Evolutionary conservation across 2,329 filamentous ascomycete genomes (phyloP), one percentile per base, ranked within the genome.

Genomic region (Nemania bipapillata): DNA sequence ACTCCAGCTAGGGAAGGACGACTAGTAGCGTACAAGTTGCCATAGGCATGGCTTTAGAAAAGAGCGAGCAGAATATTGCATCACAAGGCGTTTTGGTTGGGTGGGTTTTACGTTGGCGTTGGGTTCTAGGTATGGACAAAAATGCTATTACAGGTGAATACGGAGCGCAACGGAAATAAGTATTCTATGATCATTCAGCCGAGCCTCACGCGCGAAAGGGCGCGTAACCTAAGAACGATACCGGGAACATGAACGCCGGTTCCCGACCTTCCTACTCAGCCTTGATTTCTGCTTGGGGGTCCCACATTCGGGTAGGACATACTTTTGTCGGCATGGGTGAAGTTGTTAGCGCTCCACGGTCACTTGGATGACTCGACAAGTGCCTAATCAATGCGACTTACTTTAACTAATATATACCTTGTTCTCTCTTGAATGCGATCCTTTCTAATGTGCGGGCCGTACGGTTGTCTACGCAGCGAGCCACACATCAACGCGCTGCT

Each of bases 1-100:
- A 82, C 82, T 83, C 71, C 79, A 82, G 68, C 77, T 84, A 12
- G 74, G 76, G 45, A 73, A 58, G 37, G 52, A 40, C 50, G 65
- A 59, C 28, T 40, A 54, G 42, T 3, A 22, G 17, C 4, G 1
- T 24, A 12, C 35, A 26, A 49, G 4, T n/a, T 37, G 17, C 53
- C 8, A 22, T 32, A n/a, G 11, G n/a, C 12, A 47, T 61, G 54
- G 37, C 55, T 67, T 53, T 22, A 24, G 49, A 52, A 50, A 26
- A 47, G 56, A 52, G 53, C 63, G 50, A 35, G 63, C 56, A 42
- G 45, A 57, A 62, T 17, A 68, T 66, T 78, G 77, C 77, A 78
- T 79, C 70, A 65, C 42, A 65, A 59, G 77, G 77, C 77, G 77
- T 79, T 78, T 47, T 52, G 73, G 70, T 72, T 69, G 69, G 71